Conservation (phyloP, 305 asterid species). For the Caryopteris hybrid region DNA sequence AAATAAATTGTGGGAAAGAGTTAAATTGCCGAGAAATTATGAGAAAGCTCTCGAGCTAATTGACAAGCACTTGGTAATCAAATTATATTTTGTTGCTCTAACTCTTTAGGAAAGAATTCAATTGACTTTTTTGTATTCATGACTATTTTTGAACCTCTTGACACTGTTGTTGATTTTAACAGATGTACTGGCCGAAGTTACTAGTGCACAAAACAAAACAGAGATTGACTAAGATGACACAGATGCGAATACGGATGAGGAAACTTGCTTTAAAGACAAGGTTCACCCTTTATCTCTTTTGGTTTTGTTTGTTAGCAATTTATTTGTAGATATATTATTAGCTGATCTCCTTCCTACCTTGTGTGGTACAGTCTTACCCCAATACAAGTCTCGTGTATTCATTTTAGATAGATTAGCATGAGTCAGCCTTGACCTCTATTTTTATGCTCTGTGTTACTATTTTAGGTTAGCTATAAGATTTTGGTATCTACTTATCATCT, state of each 20-base stretch:
- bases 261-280: slow-evolving; percentile 88
- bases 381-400: background rate
- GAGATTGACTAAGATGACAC: slow-evolving; percentile 90
- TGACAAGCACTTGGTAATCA: slow-evolving; percentile 80
- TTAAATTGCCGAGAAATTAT: slow-evolving; percentile 84
- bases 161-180: slow-evolving; percentile 9
- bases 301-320: background rate
- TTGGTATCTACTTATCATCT: background rate
- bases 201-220: slow-evolving; percentile 84
- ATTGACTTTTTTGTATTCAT: background rate
- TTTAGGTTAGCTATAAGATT: background rate
- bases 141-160: slow-evolving; percentile 7
- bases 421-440: background rate
- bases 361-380: background rate
- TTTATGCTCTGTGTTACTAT: background rate
- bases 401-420: background rate
- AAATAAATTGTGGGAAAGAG: slow-evolving; percentile 90
- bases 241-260: slow-evolving; percentile 95
- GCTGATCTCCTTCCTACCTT: background rate
- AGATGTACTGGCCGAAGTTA: slow-evolving; percentile 87
- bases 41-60: slow-evolving; percentile 80
- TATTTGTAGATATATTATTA: background rate
- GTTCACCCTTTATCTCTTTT: slow-evolving; percentile 27
- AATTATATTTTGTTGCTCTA: background rate
- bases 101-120: background rate